Percentiles rank a stretch among this genome's conserved stretches.
These are phyloP conservation scores for Globisporangium paroecandrum DNA, from an alignment of 352 stramenopile genomes.

Conservation along the genomic window DNA sequence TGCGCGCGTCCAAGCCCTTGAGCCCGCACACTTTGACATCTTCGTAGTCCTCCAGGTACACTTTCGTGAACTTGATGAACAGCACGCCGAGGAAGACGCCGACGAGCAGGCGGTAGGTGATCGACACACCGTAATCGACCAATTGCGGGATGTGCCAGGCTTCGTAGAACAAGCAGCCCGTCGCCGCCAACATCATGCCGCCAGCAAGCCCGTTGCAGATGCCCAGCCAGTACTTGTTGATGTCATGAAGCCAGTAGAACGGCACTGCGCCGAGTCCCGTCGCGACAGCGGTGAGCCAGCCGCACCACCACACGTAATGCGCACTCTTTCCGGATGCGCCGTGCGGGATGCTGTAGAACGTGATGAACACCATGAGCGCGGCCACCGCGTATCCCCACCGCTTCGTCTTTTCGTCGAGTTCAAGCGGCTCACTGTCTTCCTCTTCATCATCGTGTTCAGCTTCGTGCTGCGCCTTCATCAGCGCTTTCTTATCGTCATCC, in stretches of 20 bases:
- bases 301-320: slow-evolving; percentile 96
- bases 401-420: slow-evolving; percentile 24
- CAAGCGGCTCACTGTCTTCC: slow-evolving; percentile 18
- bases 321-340: slow-evolving; percentile 48
- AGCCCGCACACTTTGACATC: slow-evolving; percentile 88
- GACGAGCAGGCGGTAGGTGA: slow-evolving; percentile 80
- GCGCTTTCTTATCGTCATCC: slow-evolving; percentile 18
- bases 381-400: slow-evolving; percentile 46
- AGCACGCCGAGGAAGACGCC: slow-evolving; percentile 91
- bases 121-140: slow-evolving; percentile 59
- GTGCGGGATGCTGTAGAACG: slow-evolving; percentile 58
- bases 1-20: slow-evolving; percentile 82
- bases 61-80: slow-evolving; percentile 96
- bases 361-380: slow-evolving; percentile 50
- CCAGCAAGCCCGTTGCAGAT: slow-evolving; percentile 94
- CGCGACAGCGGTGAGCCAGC: slow-evolving; percentile 95
- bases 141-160: slow-evolving; percentile 81
- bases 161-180: slow-evolving; percentile 93
- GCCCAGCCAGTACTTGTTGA: slow-evolving; percentile 93
- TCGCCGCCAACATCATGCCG: slow-evolving; percentile 98
- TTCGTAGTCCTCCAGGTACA: slow-evolving; percentile 94
- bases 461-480: slow-evolving; percentile 8
- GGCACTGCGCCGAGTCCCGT: slow-evolving; percentile 94
- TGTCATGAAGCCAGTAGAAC: slow-evolving; percentile 91
- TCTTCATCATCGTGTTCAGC: slow-evolving; percentile 10